Base-by-base conservation (phyloP, 495 filamentous ascomycete species). In the Pseudevernia furfuracea region DNA sequence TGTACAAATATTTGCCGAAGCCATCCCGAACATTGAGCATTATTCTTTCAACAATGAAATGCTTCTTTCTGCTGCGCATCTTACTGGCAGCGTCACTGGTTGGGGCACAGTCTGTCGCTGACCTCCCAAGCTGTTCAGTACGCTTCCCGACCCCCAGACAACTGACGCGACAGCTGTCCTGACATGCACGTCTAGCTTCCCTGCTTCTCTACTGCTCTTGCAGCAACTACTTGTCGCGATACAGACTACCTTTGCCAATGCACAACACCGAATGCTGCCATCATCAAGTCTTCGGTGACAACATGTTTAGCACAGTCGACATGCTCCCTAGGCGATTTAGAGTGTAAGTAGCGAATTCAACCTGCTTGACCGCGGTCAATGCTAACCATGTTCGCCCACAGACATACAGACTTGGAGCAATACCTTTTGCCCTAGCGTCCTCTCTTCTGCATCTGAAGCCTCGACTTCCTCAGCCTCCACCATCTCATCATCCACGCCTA, bases 201-300 rank as follows among this genome's bases (percentile, higher is more conserved):
- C 28, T 67, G 66, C 38, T 67, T 67, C 37, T n/a, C 53, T 23
- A 48, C 57, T 30, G 66, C 61, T 23, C 34, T 67, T 14, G 61
- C 34, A 44, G 17, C 44, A 32, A 67, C 62, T 14, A 21, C 11
- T 32, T 67, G 66, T 43, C 56, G 21, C 17, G 43, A 34, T 25
- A 55, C 61, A 39, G 66, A 67, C 37, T 67, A 64, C 52, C 30
- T 60, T 43, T 67, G 66, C 61, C 66, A 67, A 43, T 67, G 66
- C 30, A n/a, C 55, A 25, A 3, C 66, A 0, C n/a, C 53, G 0
- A 64, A 67, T 25, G 11, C 43, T 43, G 66, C 56, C 0, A 32
- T 43, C 23, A 67, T 67, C 28, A 67, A 48, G 57, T 21, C 57
- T n/a, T 64, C 57, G 4, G 66, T 67, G 28, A 64, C 66, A 0